These are phyloP conservation scores for Fistulinella cinereoalba DNA, from an alignment of 1,284 basidiomycete genomes.

Conservation along the genomic window DNA sequence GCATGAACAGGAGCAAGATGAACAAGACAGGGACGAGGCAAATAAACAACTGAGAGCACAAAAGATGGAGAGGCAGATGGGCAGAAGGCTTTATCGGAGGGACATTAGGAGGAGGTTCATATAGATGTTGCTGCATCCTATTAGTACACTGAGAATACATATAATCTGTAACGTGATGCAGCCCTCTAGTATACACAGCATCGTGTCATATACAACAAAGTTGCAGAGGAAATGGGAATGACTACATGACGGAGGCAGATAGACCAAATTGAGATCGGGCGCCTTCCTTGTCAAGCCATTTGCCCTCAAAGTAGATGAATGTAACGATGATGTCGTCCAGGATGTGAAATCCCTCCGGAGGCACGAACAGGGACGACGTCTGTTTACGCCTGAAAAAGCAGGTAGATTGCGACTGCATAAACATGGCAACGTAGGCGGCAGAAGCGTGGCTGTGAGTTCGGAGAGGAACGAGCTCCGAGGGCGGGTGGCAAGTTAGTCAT, in stretches of 20 bases:
- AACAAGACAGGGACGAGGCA: neutral
- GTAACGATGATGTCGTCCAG: conserved; percentile 37
- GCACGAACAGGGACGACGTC: conserved; percentile 25
- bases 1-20: neutral
- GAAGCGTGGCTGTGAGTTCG: neutral
- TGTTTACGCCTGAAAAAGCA: conserved; percentile 19
- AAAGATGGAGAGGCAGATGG: conserved; percentile 16
- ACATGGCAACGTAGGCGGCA: conserved; percentile 29
- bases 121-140: neutral
- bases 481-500: neutral
- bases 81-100: conserved; percentile 9
- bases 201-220: neutral
- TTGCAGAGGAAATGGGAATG: too few relatives aligned
- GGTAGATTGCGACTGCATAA: conserved; percentile 20
- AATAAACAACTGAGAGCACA: conserved; percentile 8
- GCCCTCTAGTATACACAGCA: conserved; percentile 1
- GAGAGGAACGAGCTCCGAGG: conserved; percentile 27
- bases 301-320: conserved; percentile 35
- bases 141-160: neutral
- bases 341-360: conserved; percentile 29
- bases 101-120: conserved; percentile 13
- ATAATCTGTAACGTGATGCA: conserved; percentile 1
- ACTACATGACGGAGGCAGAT: conserved; percentile 8
- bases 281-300: conserved; percentile 28
- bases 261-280: conserved; percentile 11